Percentiles rank a stretch among this genome's conserved stretches.
Conservation (phyloP, 2,329 filamentous ascomycete genomes). For the Arachnopeziza araneosa region DNA sequence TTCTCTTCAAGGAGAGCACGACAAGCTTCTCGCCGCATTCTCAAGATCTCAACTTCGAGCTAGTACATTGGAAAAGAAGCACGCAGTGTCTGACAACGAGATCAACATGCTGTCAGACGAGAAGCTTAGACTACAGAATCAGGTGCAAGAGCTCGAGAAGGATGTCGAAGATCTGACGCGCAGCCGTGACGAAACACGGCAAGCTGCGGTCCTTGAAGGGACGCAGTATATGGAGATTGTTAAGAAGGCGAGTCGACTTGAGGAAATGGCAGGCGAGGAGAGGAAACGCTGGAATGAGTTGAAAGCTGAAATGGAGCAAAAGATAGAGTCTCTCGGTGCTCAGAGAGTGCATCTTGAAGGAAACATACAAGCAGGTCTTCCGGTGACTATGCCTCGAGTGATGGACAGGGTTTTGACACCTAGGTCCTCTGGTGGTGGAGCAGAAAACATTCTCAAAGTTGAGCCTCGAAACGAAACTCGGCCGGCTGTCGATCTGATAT, state of each 20-base stretch:
- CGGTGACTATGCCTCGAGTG: background rate
- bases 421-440: background rate
- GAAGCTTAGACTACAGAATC: slow-evolving; percentile 41
- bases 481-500: slow-evolving; percentile 1
- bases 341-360: background rate
- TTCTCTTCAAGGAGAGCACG: slow-evolving; percentile 49
- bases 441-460: slow-evolving; percentile 8
- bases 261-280: slow-evolving; percentile 26
- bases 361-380: background rate
- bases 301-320: slow-evolving; percentile 26
- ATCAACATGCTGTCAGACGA: slow-evolving; percentile 46
- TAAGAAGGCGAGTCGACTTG: slow-evolving; percentile 28
- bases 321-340: slow-evolving; percentile 20
- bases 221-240: slow-evolving; percentile 32
- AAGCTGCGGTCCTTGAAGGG: slow-evolving; percentile 29
- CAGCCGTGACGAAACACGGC: slow-evolving; percentile 40
- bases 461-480: slow-evolving; percentile 8
- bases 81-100: slow-evolving; percentile 44
- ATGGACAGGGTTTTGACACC: background rate
- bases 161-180: slow-evolving; percentile 44
- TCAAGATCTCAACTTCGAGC: slow-evolving; percentile 44
- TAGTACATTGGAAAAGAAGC: slow-evolving; percentile 45
- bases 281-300: slow-evolving; percentile 24
- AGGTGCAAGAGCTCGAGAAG: slow-evolving; percentile 41
- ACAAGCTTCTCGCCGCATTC: slow-evolving; percentile 45